Evolutionary conservation across 2,329 filamentous ascomycete species (phyloP), one percentile per base, ranked within the genome.

Genomic region (Penicillium thymicola): DNA sequence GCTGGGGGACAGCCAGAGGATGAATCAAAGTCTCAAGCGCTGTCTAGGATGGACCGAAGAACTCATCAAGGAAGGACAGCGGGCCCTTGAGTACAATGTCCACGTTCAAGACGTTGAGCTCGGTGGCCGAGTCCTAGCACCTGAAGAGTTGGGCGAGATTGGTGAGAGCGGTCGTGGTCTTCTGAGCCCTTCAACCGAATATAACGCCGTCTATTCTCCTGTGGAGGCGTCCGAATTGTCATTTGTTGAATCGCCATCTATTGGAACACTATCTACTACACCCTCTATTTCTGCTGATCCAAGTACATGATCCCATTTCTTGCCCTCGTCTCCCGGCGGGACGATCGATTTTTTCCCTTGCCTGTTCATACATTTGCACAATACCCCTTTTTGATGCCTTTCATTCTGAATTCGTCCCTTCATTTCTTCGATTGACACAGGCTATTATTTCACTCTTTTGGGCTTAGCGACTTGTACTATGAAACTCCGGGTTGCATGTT

Each of bases 31-130:
- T 71, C 82, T 99, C 44, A 95, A 91, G 72, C 84, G 90, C 46
- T 99, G 94, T 72, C 81, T 97, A 34, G 86, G 87, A 63, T 93
- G 90, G 84, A 95, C 92, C 0, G 93, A 99, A 70, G 87, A 89
- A 60, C 82, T 99, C 43, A 96, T 99, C 71, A 87, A 85, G 47
- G 92, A 97, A 65, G 94, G 89, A 6, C 89, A 87, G 68, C 93
- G 90, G 70, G 94, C 94, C 0, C 81, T 99, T 2, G 88, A 89
- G 46, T 96, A 96, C 70, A 82, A 84, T 56, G 90, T 97, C 27
- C 83, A 83, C 30, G 84, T 89, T 9, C 89, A 86, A 62, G 93
- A 97, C 67, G 81, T 96, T 34, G 84, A 89, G 65, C 77, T 97
- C 4, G 91, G 92, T 13, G 92, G 92, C 0, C 84, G 91, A 23